phyloP scores from a whole-genome alignment of 345 rosid genomes.

The Pistacia integerrima region DNA sequence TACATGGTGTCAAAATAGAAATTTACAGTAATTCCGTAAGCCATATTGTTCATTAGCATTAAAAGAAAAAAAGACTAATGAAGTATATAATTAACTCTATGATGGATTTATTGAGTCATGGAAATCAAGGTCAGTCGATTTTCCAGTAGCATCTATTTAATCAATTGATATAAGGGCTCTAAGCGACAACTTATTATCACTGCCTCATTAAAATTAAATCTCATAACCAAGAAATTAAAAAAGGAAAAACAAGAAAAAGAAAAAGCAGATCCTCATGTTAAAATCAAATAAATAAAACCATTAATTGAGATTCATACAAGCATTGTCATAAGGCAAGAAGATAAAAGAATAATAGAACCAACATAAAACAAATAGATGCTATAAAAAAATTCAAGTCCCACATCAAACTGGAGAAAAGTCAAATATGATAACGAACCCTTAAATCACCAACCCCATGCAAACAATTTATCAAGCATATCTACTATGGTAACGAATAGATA shows the following conservation, averaged over 20 bases:
- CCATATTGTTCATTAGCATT: background rate
- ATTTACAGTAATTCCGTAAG: background rate
- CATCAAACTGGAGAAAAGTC: background rate
- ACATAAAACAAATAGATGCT: background rate
- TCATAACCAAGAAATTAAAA: background rate
- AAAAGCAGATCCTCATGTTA: background rate
- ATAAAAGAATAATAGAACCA: background rate
- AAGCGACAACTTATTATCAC: no score
- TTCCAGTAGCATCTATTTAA: background rate
- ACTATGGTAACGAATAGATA: background rate
- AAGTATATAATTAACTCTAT: background rate
- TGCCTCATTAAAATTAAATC: no score
- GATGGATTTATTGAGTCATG: background rate
- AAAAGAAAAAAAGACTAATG: background rate
- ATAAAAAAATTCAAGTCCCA: background rate
- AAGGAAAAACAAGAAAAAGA: no score
- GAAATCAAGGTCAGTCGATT: conserved; percentile 3
- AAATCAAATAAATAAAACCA: conserved; percentile 1
- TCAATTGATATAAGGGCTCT: background rate
- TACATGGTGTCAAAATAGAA: background rate
- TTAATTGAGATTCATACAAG: background rate
- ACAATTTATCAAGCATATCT: background rate
- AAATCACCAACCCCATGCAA: background rate
- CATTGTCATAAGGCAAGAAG: background rate
- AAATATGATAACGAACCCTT: background rate